Evolutionary conservation across 768 basidiomycete species (phyloP).

Genomic region (Melanogaster broomeanus): DNA sequence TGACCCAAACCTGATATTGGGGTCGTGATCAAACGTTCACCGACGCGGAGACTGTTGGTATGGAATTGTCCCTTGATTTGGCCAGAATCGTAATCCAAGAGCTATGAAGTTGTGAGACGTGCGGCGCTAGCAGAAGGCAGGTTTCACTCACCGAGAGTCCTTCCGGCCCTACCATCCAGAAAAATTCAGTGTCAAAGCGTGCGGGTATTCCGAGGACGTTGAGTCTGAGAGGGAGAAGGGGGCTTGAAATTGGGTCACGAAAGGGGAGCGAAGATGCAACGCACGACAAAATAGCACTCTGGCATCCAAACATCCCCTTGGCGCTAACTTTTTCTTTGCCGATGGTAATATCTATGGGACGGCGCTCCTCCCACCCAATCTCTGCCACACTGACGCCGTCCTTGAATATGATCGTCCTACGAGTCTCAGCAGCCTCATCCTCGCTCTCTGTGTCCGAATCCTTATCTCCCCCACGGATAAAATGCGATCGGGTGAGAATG

Average conservation of each 20-base stretch:
- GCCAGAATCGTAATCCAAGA: conserved; percentile 54
- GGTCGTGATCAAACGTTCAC: conserved; percentile 47
- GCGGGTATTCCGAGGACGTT: conserved; percentile 61
- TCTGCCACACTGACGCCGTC: conserved; percentile 45
- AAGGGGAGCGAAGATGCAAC: conserved; percentile 14
- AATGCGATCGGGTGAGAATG: conserved; percentile 45
- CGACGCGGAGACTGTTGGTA: conserved; percentile 48
- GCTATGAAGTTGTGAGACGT: conserved; percentile 31
- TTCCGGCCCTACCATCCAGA: conserved; percentile 59
- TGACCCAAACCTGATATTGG: conserved; percentile 54
- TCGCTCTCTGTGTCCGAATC: conserved; percentile 32
- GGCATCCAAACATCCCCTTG: conserved; percentile 57
- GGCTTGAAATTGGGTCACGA: conserved; percentile 1
- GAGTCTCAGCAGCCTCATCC: conserved; percentile 25
- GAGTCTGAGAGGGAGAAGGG: conserved; percentile 39
- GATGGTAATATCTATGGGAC: conserved; percentile 51
- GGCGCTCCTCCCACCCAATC: conserved; percentile 54
- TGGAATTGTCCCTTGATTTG: conserved; percentile 51
- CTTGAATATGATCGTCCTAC: conserved; percentile 45
- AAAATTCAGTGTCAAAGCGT: conserved; percentile 60
- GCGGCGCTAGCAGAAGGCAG: neutral
- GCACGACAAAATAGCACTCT: conserved; percentile 55
- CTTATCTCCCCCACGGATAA: conserved; percentile 25
- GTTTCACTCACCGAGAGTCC: conserved; percentile 48
- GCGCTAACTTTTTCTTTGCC: conserved; percentile 51